Evolutionary conservation across 129 eudicot species (phyloP), one percentile per base, ranked within the genome.

Genomic region (Centella asiatica): DNA sequence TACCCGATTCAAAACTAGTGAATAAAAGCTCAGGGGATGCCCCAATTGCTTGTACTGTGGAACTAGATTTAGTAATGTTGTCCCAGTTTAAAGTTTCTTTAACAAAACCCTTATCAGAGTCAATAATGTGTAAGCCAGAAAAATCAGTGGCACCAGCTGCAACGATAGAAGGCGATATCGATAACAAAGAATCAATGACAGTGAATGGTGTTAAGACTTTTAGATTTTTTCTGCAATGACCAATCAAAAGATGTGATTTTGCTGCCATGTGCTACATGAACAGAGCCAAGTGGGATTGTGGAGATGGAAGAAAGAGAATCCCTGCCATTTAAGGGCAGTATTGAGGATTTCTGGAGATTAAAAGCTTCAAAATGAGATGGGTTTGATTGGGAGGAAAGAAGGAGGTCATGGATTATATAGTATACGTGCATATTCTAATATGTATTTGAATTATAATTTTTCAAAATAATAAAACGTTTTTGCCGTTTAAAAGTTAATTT

Each of bases 61-160:
- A 89, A 55, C 88, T 74, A 32, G 97, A 89, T 69, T 71, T 85
- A n/a, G n/a, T n/a, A n/a, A n/a, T n/a, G n/a, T n/a, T n/a, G n/a
- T n/a, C n/a, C n/a, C n/a, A n/a, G n/a, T n/a, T n/a, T n/a, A n/a
- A n/a, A n/a, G n/a, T n/a, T n/a, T n/a, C n/a, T n/a, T n/a, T n/a
- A n/a, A n/a, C 97, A 65, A 60, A 64, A 57, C 92, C 97, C 65
- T 69, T 57, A 14, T 80, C 74, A 48, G 78, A 75, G 70, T 89
- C 97, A 54, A 89, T 69, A 19, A 89, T 73, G 57, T 89, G 92
- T 76, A 89, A 70, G 39, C 95, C 95, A 6, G 84, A 80, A 62
- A 89, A 89, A 70, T 89, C 95, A 12, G 90, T 89, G 53, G 97
- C 95, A 36, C 97, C 97, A 44, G 92, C 88, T 8, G 95, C 97